Evolutionary conservation across 805 yeast genomes (phyloP).

Genomic region (Candida nitratophila): DNA sequence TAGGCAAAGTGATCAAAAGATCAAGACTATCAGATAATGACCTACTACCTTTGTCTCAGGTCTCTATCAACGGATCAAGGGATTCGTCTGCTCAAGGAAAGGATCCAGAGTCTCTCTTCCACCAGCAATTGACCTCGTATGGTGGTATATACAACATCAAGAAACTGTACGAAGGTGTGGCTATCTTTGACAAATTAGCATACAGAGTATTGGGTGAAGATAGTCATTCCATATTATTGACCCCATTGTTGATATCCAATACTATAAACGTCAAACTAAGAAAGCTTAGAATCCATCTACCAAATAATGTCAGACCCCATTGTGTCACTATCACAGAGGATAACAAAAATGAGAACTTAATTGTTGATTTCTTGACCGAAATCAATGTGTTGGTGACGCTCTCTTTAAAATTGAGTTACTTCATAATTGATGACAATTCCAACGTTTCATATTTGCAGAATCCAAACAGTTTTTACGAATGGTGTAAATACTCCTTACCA

Average conservation of each 20-base stretch:
- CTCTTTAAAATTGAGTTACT: conserved; percentile 34
- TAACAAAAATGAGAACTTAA: conserved; percentile 21
- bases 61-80: no score
- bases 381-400: conserved; percentile 47
- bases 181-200: conserved; percentile 24
- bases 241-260: conserved; percentile 34
- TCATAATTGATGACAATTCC: conserved; percentile 21
- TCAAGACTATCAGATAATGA: neutral
- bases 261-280: conserved; percentile 28
- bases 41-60: no score
- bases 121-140: conserved; percentile 4
- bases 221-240: conserved; percentile 24
- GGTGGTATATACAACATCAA: conserved; percentile 14
- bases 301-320: conserved; percentile 26
- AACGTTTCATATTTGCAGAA: conserved; percentile 1
- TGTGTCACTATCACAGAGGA: conserved; percentile 33
- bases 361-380: conserved; percentile 50
- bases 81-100: no score
- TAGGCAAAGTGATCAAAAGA: neutral
- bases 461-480: conserved; percentile 31
- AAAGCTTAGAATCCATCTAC: conserved; percentile 31
- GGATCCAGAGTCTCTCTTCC: conserved; percentile 6
- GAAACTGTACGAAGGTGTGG: conserved; percentile 6
- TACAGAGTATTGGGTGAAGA: conserved; percentile 26
- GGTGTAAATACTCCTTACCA: conserved; percentile 67